phyloP scores from a whole-genome alignment of 352 stramenopile genomes.

The Globisporangium cederbergense region DNA sequence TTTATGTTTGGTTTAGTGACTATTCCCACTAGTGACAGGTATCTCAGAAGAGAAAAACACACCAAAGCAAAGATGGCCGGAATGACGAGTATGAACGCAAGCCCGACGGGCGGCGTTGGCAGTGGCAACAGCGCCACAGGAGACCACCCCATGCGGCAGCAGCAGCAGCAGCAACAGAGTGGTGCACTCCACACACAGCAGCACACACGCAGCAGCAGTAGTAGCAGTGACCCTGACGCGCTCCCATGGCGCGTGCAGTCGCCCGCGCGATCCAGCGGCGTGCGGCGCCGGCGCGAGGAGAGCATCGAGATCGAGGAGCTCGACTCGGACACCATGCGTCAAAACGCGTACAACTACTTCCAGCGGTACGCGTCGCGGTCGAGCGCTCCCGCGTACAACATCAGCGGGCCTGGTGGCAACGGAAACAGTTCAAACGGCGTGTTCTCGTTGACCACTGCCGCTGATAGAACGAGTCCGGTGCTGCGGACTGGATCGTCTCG shows the following conservation, averaged over 20 bases:
- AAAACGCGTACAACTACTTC: conserved; percentile 73
- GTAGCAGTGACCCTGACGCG: not conserved
- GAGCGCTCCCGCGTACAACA: conserved; percentile 13
- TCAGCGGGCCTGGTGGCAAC: not conserved
- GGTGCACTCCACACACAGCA: not conserved
- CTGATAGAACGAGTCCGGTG: conserved; percentile 7
- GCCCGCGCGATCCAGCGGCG: conserved; percentile 16
- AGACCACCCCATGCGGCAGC: not conserved
- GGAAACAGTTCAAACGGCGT: not conserved
- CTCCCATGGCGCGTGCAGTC: not conserved
- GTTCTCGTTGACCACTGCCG: conserved; percentile 14
- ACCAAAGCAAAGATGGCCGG: not conserved
- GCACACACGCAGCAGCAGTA: not conserved
- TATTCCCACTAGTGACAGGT: not conserved
- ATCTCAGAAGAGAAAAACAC: not conserved
- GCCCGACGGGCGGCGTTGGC: not conserved
- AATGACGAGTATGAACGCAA: conserved; percentile 7
- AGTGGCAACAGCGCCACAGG: not conserved
- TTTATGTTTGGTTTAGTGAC: not conserved
- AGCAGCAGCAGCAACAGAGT: not conserved
- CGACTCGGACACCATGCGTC: conserved; percentile 65
- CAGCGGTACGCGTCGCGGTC: conserved; percentile 29
- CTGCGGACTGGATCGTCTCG: conserved; percentile 20
- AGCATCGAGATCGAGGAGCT: conserved; percentile 61
- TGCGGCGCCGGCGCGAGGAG: conserved; percentile 48